Evolutionary conservation across 345 rosid species (phyloP).

Genomic region (Zanthoxylum bungeanum): DNA sequence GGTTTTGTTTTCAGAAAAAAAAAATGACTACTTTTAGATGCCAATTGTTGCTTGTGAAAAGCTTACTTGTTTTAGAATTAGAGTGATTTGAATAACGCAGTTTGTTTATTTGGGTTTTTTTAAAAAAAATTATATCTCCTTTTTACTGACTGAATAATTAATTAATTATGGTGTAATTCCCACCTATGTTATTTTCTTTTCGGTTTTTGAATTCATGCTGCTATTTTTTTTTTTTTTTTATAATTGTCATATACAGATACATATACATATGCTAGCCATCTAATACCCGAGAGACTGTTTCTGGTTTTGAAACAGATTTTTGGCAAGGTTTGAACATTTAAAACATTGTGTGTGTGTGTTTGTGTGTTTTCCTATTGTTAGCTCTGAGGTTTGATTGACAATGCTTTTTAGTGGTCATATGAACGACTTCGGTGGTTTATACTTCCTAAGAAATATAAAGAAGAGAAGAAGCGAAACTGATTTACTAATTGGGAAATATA

Average conservation of each 20-base stretch:
- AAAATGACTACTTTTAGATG: neutral
- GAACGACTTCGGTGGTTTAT: neutral
- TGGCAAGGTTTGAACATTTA: neutral
- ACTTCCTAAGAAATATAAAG: neutral
- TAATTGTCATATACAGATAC: neutral
- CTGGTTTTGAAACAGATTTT: neutral
- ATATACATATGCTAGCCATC: neutral
- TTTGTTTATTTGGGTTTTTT: neutral
- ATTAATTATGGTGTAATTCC: neutral
- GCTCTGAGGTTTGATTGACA: neutral
- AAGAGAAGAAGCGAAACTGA: neutral
- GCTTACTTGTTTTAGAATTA: neutral
- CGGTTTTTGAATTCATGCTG: neutral
- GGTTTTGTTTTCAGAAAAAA: neutral
- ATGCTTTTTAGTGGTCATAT: too few species aligned
- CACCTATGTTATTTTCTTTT: neutral
- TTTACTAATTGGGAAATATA: neutral
- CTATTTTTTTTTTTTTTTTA: neutral
- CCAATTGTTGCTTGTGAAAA: neutral
- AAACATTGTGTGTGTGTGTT: too few species aligned
- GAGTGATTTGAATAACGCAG: constrained; percentile 3
- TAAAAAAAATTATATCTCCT: neutral
- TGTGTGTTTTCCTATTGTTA: neutral
- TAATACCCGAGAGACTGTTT: neutral
- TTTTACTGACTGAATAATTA: neutral